Base-by-base conservation (phyloP, 495 filamentous ascomycete genomes). In the Xylaria curta region DNA sequence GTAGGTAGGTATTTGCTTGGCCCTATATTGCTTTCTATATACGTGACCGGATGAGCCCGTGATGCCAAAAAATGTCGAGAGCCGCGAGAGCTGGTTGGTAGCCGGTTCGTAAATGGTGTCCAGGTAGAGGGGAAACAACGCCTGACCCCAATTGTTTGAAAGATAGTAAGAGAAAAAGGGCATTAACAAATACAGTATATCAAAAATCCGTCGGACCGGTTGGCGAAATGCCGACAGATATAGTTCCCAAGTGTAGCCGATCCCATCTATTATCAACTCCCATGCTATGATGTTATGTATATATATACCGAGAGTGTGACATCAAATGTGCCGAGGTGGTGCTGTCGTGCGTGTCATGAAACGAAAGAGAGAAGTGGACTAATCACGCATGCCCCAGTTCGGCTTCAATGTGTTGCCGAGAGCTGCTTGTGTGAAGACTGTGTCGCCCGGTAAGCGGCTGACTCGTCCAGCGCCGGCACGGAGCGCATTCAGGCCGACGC, bases 401-500 rank as follows among this genome's bases (percentile, higher is more conserved):
- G 96, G 96, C 82, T 91, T 92, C 81, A 99, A 85, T 73, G 83
- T 88, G 3, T 86, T 78, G 66, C 82, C 78, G 80, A 98, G 80
- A 62, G 95, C 91, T 53, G 92, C 87, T 79, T 87, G 91, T 3
- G 93, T 94, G 68, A 93, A 94, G 62, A 98, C 94, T 51, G 91
- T 87, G 69, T 94, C 94, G 47, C 89, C 87, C 1, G 95, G 95
- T 58, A 99, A 86, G 21, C 91, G 89, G 77, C 94, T 97, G 72
- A 98, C 89, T 47, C 95, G 92, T 72, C 97, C 97, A 58, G 94
- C 95, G 74, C 97, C 96, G 71, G 83, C 88, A 76, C 95, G 93
- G 76, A 98, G 91, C 71, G 93, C 95, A 62, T 90, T 85, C 53
- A 90, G 81, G 73, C 94, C 91, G 17, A 85, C 77, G 15, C 86